These are phyloP conservation scores for Plicaturopsis crispa DNA, from an alignment of 768 basidiomycete species.

Conservation along the genomic window DNA sequence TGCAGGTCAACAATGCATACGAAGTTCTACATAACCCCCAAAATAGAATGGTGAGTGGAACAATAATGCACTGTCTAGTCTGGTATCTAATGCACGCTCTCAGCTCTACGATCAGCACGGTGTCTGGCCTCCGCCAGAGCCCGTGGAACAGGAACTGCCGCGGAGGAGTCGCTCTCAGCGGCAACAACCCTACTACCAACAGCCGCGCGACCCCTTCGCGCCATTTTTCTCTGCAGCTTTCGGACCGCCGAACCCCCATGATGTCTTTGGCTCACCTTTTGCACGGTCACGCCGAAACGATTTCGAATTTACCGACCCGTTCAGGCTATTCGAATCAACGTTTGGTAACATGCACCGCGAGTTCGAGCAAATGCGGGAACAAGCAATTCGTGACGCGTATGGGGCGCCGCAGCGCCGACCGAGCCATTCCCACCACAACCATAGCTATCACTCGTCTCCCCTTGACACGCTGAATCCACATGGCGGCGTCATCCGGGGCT, in stretches of 20 bases:
- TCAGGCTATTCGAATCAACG: slow-evolving; percentile 63
- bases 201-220: slow-evolving; percentile 12
- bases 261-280: slow-evolving; percentile 31
- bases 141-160: slow-evolving; percentile 5
- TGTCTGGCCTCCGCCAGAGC: slow-evolving; percentile 60
- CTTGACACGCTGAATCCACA: not conserved
- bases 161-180: slow-evolving; percentile 4
- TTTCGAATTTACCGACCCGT: slow-evolving; percentile 69
- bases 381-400: slow-evolving; percentile 2
- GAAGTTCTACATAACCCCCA: slow-evolving; percentile 60
- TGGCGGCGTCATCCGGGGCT: not conserved
- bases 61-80: not conserved
- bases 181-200: slow-evolving; percentile 6
- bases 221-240: slow-evolving; percentile 15
- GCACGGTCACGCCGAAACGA: too few species aligned
- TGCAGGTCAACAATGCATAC: slow-evolving; percentile 69
- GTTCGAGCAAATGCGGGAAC: slow-evolving; percentile 8
- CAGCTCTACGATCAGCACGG: slow-evolving; percentile 67
- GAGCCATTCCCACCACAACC: slow-evolving; percentile 19
- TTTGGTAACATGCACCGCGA: slow-evolving; percentile 45
- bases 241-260: slow-evolving; percentile 27
- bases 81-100: slow-evolving; percentile 1
- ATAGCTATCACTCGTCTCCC: slow-evolving; percentile 17
- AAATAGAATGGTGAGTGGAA: slow-evolving; percentile 42
- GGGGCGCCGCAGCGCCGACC: slow-evolving; percentile 4